Conservation (phyloP, 164 flowering plant genomes). For the Chloranthus sessilifolius region DNA sequence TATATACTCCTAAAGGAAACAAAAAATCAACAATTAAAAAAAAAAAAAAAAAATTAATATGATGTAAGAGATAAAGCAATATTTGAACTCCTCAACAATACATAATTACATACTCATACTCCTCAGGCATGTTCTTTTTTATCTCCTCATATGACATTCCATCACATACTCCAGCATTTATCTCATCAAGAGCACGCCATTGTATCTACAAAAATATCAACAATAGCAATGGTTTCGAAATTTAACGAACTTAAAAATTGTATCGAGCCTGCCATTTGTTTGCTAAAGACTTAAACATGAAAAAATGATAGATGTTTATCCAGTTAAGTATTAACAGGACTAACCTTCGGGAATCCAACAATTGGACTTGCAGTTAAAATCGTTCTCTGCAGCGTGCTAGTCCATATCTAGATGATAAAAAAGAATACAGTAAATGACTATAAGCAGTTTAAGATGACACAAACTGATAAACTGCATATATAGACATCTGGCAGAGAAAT, state of each 20-base stretch:
- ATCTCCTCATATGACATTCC: conserved; percentile 99
- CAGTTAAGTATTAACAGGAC: conserved; percentile 1
- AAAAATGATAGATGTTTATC: conserved; percentile 1
- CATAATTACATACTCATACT: conserved; percentile 91
- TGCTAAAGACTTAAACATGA: no score
- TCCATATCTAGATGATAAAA: conserved; percentile 74
- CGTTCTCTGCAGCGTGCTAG: conserved; percentile 95
- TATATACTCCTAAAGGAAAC: no score
- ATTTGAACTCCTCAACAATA: no score
- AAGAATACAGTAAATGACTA: conserved; percentile 1
- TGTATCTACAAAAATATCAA: conserved; percentile 57
- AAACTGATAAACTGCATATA: background rate
- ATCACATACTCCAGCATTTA: conserved; percentile 97
- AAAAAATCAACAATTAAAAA: no score
- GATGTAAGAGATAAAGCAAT: no score
- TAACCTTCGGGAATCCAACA: conserved; percentile 94
- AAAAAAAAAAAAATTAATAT: no score
- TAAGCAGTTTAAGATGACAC: conserved; percentile 1
- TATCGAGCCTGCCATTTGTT: no score
- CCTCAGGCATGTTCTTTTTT: conserved; percentile 97
- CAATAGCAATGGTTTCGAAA: no score
- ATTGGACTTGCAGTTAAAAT: conserved; percentile 87
- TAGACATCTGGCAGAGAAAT: background rate
- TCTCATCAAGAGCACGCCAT: conserved; percentile 99
- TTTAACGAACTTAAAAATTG: no score